A percentile compares a stretch with the other conserved stretches of the same genome.
Evolutionary conservation across 2,329 filamentous ascomycete species (phyloP).

Genomic region (Ascochyta rabiei): DNA sequence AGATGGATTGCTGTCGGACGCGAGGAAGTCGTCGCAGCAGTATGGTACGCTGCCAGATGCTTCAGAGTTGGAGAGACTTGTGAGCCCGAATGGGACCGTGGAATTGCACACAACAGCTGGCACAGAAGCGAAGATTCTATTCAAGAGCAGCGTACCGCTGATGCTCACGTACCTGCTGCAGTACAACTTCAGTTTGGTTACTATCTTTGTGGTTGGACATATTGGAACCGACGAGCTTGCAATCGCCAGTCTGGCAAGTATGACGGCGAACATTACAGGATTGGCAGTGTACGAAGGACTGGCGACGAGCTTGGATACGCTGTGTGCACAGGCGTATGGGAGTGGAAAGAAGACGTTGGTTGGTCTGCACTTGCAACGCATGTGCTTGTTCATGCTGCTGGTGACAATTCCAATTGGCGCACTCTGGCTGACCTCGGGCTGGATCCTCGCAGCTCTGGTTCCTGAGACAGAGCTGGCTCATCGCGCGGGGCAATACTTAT

Average conservation of each 20-base stretch:
- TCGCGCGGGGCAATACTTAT: constrained; percentile 58
- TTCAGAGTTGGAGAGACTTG: constrained; percentile 35
- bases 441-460: constrained; percentile 54
- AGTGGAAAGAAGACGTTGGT: constrained; percentile 56
- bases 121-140: constrained; percentile 42
- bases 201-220: constrained; percentile 60
- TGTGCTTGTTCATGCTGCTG: constrained; percentile 58
- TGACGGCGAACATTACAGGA: constrained; percentile 62
- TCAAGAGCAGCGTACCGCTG: constrained; percentile 56
- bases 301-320: constrained; percentile 58
- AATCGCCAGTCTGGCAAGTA: constrained; percentile 59
- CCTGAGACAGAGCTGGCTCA: constrained; percentile 56
- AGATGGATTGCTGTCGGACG: constrained; percentile 31
- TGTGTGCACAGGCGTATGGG: constrained; percentile 60
- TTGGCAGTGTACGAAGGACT: constrained; percentile 59
- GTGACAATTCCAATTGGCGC: constrained; percentile 56
- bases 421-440: constrained; percentile 58
- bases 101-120: constrained; percentile 32
- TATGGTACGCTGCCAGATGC: constrained; percentile 39
- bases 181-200: constrained; percentile 59
- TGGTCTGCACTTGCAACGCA: constrained; percentile 60
- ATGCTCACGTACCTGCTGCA: constrained; percentile 62
- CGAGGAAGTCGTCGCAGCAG: constrained; percentile 24
- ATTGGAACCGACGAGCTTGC: constrained; percentile 60
- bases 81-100: constrained; percentile 29